phyloP scores from a whole-genome alignment of 1,284 basidiomycete species.

The Acaromyces ingoldii region DNA sequence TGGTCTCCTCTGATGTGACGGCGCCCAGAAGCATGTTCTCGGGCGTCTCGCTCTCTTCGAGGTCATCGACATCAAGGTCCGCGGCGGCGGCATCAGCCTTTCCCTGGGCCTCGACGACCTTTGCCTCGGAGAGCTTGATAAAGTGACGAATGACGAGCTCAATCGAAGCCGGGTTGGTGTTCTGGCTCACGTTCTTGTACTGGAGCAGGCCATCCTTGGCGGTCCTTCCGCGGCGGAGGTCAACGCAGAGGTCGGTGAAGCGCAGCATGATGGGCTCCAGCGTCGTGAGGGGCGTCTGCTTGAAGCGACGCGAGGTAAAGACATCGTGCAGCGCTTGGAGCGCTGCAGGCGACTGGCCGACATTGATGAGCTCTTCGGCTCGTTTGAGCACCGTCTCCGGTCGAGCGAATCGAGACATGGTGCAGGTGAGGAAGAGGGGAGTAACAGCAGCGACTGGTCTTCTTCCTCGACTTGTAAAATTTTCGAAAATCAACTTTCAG shows the following conservation, averaged over 20 bases:
- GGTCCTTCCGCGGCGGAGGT: constrained; percentile 84
- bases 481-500: too few species aligned
- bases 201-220: constrained; percentile 80
- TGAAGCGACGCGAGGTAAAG: constrained; percentile 89
- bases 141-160: constrained; percentile 88
- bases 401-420: constrained; percentile 75
- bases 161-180: constrained; percentile 82
- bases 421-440: too few species aligned
- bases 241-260: constrained; percentile 86
- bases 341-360: constrained; percentile 81
- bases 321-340: constrained; percentile 84
- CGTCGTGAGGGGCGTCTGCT: constrained; percentile 77
- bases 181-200: constrained; percentile 78
- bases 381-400: constrained; percentile 84
- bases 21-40: constrained; percentile 82
- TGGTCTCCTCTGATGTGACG: constrained; percentile 84
- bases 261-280: constrained; percentile 94
- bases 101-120: constrained; percentile 54
- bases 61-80: constrained; percentile 52
- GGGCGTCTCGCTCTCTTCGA: constrained; percentile 71
- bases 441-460: too few species aligned
- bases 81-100: constrained; percentile 47
- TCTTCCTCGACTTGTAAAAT: too few species aligned
- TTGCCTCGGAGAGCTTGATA: constrained; percentile 78
- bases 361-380: constrained; percentile 83